Base-by-base conservation (phyloP, 1,139 yeast species). In the Pneumocystis sp. region DNA sequence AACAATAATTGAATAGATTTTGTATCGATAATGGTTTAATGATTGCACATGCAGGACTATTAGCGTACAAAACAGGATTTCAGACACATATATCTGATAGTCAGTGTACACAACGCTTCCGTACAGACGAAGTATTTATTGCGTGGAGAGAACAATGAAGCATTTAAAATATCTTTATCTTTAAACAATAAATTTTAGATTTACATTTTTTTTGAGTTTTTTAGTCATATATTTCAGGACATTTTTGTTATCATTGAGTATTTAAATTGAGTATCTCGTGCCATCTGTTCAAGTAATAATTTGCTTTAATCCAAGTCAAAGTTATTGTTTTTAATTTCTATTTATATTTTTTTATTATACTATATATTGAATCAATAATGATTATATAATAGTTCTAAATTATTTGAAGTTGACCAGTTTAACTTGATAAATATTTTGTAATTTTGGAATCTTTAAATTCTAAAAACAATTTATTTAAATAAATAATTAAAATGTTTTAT, bases 41-140 rank as follows among this genome's bases (percentile, higher is more conserved):
- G 99, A 93, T 93, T 73, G 98, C 98, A 0, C 99, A 93, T 74
- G 97, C 98, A 0, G 99, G 99, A 0, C 78, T 93, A 64, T 76
- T 93, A 69, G 89, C 88, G 65, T 90, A 85, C 73, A 80, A 97
- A 72, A 88, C 86, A 80, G 97, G 97, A 0, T 85, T 83, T 67
- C 72, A 73, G 12, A 83, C 83, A 0, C 80, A 78, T 60, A 72
- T 91, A 63, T 75, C 79, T 62, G 83, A 89, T 67, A 87, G 96
- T 0, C 93, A 89, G 1, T 93, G 97, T 71, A 87, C 96, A 0
- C 98, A 93, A 74, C 81, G 95, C 72, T 93, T 89, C 63, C 65
- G 71, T 35, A 70, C 71, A n/a, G 71, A 70, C 59, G 71, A 70
- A 56, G 71, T 70, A 17, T 65, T 63, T 61, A 64, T 70, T 21